phyloP scores from a whole-genome alignment of 352 stramenopile species.

The Phytophthora colocasiae region DNA sequence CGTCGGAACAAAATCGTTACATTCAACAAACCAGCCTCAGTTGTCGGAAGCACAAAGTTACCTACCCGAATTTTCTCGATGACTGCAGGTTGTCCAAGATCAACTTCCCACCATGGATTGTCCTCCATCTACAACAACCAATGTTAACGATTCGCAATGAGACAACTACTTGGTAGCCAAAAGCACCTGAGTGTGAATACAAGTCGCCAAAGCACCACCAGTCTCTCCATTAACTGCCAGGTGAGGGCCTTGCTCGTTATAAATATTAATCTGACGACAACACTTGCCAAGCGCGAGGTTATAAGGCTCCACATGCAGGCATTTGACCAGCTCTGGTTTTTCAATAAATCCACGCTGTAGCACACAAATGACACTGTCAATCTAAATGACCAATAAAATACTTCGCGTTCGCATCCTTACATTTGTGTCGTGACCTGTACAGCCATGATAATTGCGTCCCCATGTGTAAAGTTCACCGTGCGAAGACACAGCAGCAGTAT shows the following conservation, averaged over 20 bases:
- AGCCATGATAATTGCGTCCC: slow-evolving; percentile 91
- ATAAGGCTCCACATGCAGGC: slow-evolving; percentile 86
- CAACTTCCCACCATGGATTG: slow-evolving; percentile 94
- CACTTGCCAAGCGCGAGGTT: slow-evolving; percentile 88
- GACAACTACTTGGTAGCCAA: neutral
- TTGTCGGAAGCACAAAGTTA: neutral
- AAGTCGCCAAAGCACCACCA: slow-evolving; percentile 71
- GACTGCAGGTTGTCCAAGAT: slow-evolving; percentile 82
- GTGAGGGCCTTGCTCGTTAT: slow-evolving; percentile 88
- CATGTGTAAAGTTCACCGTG: slow-evolving; percentile 94
- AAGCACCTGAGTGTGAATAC: slow-evolving; percentile 88
- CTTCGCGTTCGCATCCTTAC: slow-evolving; percentile 18
- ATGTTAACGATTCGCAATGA: neutral
- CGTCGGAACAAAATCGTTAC: slow-evolving; percentile 51
- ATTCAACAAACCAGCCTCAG: neutral
- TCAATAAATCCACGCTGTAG: slow-evolving; percentile 72
- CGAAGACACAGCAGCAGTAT: slow-evolving; percentile 90
- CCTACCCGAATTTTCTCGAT: slow-evolving; percentile 80
- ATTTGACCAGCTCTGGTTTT: slow-evolving; percentile 77
- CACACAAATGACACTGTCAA: neutral
- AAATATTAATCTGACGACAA: slow-evolving; percentile 89
- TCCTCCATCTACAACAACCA: slow-evolving; percentile 69
- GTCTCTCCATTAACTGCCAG: slow-evolving; percentile 88
- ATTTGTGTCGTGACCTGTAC: slow-evolving; percentile 81
- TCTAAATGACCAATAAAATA: neutral